Evolutionary conservation across 2,329 filamentous ascomycete genomes (phyloP).

Genomic region (Diaporthe caulivora): DNA sequence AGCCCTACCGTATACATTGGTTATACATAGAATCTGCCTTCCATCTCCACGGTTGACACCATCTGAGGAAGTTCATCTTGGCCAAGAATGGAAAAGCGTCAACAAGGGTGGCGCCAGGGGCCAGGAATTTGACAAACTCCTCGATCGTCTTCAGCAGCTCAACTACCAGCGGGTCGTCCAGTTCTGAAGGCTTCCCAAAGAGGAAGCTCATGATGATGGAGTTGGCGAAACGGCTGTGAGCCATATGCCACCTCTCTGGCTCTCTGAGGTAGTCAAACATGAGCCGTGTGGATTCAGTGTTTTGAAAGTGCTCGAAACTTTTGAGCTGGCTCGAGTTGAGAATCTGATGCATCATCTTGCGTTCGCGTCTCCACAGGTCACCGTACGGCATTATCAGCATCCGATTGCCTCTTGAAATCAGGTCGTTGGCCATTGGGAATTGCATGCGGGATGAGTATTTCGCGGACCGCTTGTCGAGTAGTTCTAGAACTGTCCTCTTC

Average conservation of each 20-base stretch:
- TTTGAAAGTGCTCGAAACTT: conserved; percentile 48
- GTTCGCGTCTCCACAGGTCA: conserved; percentile 45
- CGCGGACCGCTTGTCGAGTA: neutral
- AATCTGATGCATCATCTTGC: conserved; percentile 50
- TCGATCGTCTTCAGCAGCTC: conserved; percentile 43
- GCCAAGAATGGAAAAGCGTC: conserved; percentile 50
- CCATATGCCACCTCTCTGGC: conserved; percentile 45
- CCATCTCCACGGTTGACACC: conserved; percentile 44
- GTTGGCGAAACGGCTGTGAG: conserved; percentile 47
- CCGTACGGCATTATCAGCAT: conserved; percentile 49
- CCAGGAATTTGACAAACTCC: conserved; percentile 45
- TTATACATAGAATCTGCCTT: neutral
- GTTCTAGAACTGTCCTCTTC: neutral
- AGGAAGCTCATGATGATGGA: conserved; percentile 50
- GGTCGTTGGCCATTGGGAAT: conserved; percentile 3
- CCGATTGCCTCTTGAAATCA: conserved; percentile 47
- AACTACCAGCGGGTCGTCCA: conserved; percentile 40
- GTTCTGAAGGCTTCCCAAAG: conserved; percentile 45
- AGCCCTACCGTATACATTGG: neutral
- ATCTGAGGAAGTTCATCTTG: conserved; percentile 45
- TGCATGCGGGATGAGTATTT: neutral
- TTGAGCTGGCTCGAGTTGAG: conserved; percentile 44
- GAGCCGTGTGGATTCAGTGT: conserved; percentile 46
- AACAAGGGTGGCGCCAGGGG: conserved; percentile 48
- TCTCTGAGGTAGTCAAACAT: conserved; percentile 45